phyloP scores from a whole-genome alignment of 441 rosid genomes.

The Pelargonium citronellum region DNA sequence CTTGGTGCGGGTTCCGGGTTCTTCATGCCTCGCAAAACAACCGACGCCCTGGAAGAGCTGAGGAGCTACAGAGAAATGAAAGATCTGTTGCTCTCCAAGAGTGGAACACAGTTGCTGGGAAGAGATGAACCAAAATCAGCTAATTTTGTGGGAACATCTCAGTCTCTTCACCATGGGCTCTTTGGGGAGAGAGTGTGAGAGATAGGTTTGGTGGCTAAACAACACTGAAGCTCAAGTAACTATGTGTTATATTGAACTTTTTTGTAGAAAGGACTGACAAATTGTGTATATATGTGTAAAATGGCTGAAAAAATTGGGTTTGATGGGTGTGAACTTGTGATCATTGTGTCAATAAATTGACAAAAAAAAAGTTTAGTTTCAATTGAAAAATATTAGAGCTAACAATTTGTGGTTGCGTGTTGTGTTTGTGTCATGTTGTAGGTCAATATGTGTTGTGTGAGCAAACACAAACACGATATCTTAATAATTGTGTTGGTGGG shows the following conservation, averaged over 20 bases:
- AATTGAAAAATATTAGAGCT: too few relatives aligned
- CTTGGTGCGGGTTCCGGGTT: slow-evolving; percentile 58
- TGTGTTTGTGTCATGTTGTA: too few relatives aligned
- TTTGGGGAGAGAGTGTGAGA: slow-evolving; percentile 2
- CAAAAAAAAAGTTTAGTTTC: too few relatives aligned
- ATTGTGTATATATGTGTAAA: slow-evolving; percentile 7
- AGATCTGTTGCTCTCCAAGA: slow-evolving; percentile 65
- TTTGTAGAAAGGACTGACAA: slow-evolving; percentile 3
- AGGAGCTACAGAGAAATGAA: slow-evolving; percentile 69
- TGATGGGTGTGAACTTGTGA: neutral
- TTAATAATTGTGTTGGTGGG: too few relatives aligned
- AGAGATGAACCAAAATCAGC: slow-evolving; percentile 25
- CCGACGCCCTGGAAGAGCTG: slow-evolving; percentile 83
- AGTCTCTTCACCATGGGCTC: neutral
- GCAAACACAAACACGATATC: too few relatives aligned
- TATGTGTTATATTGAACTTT: neutral
- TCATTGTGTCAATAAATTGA: neutral
- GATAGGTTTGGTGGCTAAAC: neutral
- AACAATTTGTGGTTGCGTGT: too few relatives aligned
- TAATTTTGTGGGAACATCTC: neutral
- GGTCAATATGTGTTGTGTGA: too few relatives aligned
- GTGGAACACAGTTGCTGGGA: slow-evolving; percentile 43
- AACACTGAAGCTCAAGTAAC: neutral
- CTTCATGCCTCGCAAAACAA: slow-evolving; percentile 54
- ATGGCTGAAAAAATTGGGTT: neutral